Percentiles rank a stretch among this genome's conserved stretches.
phyloP scores from a whole-genome alignment of 108 stramenopile genomes.

The Schizochytrium sp. region DNA sequence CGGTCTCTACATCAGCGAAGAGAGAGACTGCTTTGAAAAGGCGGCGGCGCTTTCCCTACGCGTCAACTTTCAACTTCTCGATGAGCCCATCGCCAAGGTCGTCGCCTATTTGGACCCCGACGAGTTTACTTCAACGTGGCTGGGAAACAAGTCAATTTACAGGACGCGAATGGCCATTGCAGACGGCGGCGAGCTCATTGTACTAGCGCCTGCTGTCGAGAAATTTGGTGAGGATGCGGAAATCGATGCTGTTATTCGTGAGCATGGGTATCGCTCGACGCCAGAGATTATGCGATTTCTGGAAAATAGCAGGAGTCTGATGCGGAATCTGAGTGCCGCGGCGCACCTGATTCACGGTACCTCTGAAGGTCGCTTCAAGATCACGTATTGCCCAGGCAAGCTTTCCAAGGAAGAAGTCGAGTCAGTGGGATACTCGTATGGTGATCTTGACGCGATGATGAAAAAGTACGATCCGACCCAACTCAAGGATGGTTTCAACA shows the following conservation, averaged over 20 bases:
- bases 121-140: constrained; percentile 89
- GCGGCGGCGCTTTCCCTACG: constrained; percentile 74
- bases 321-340: constrained; percentile 74
- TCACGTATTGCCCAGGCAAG: constrained; percentile 83
- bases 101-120: constrained; percentile 76
- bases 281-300: constrained; percentile 68
- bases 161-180: constrained; percentile 88
- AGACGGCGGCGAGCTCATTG: constrained; percentile 77
- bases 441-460: constrained; percentile 56
- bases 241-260: constrained; percentile 74
- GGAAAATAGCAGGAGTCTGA: constrained; percentile 62
- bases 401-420: constrained; percentile 71
- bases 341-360: constrained; percentile 91
- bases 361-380: constrained; percentile 74
- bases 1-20: constrained; percentile 81
- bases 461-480: constrained; percentile 51
- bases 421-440: constrained; percentile 70
- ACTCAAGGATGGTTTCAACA: constrained; percentile 76
- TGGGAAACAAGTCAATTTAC: constrained; percentile 90
- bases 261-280: constrained; percentile 80
- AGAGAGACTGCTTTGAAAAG: constrained; percentile 68
- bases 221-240: constrained; percentile 78
- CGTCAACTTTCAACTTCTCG: constrained; percentile 79
- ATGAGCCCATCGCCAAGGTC: constrained; percentile 61
- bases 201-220: constrained; percentile 76